A percentile compares a stretch with the other conserved stretches of the same genome.
phyloP scores from a whole-genome alignment of 2,329 filamentous ascomycete species.

The Talaromyces piceae region DNA sequence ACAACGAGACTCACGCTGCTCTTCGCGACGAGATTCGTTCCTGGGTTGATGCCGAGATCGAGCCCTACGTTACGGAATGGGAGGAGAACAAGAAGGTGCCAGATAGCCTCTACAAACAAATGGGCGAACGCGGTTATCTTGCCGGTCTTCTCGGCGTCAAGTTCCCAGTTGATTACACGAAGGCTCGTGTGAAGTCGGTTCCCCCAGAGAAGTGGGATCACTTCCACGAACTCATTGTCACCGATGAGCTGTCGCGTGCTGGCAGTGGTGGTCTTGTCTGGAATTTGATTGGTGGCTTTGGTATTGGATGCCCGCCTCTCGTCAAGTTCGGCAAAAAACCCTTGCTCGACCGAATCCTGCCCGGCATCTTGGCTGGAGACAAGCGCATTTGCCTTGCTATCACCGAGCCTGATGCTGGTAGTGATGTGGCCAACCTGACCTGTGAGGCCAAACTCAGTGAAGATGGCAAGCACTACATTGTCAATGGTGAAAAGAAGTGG shows the following conservation, averaged over 20 bases:
- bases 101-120: constrained; percentile 83
- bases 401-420: constrained; percentile 91
- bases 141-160: constrained; percentile 74
- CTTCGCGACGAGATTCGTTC: constrained; percentile 84
- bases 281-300: constrained; percentile 95
- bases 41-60: constrained; percentile 84
- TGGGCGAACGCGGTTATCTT: constrained; percentile 87
- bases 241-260: constrained; percentile 83
- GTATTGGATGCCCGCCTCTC: constrained; percentile 85
- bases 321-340: constrained; percentile 85
- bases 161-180: constrained; percentile 69
- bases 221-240: constrained; percentile 95
- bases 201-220: constrained; percentile 88
- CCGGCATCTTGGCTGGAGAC: constrained; percentile 79
- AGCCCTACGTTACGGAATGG: constrained; percentile 91
- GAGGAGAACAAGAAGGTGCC: constrained; percentile 91
- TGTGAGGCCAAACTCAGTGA: constrained; percentile 92
- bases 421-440: constrained; percentile 88
- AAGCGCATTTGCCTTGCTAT: constrained; percentile 98
- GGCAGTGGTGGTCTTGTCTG: constrained; percentile 92
- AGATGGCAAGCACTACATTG: constrained; percentile 98
- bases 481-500: constrained; percentile 99
- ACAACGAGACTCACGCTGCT: constrained; percentile 86
- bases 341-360: constrained; percentile 79
- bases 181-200: constrained; percentile 68